Evolutionary conservation across 371 early-diverging fungal species (phyloP), one percentile per base, ranked within the genome.

Genomic region (Polyrhizophydium stewartii): DNA sequence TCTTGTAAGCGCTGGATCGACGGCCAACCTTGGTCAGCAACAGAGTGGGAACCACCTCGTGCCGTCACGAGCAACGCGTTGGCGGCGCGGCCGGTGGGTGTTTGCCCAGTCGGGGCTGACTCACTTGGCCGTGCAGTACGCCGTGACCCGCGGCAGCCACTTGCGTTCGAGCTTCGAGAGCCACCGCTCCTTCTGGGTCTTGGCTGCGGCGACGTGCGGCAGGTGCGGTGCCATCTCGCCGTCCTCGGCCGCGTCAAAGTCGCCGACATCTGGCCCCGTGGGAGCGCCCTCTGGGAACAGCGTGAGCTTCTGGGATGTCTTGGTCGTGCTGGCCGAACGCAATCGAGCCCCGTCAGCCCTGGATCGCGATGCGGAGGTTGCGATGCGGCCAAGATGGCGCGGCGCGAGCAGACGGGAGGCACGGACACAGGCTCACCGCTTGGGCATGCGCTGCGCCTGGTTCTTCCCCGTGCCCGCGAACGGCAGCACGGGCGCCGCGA

Each of bases 271-370:
- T 40, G 6, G 24, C 47, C 27, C 37, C 22, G 27, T 68, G 12
- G 87, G 86, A 27, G 78, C 84, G 50, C 90, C 92, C 62, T 89
- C 90, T 17, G 97, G 95, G 57, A 97, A 88, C 35, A 97, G 72
- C 0, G 90, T 88, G 5, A 95, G 81, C 76, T 97, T 97, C 67
- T 93, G 93, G 25, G 90, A 87, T 25, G 87, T 85, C 72, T 93
- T 94, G 25, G 92, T 92, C 12, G 93, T 94, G 67, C 95, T 83
- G 28, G 3, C 35, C 35, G 35, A 7, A n/a, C n/a, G n/a, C n/a
- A n/a, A n/a, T n/a, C n/a, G n/a, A n/a, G n/a, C n/a, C n/a, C n/a
- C n/a, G n/a, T n/a, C n/a, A n/a, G n/a, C n/a, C n/a, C n/a, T n/a
- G n/a, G n/a, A n/a, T n/a, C n/a, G n/a, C n/a, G n/a, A n/a, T n/a